Evolutionary conservation across 768 basidiomycete genomes (phyloP).

Genomic region (Pleurotus giganteus): DNA sequence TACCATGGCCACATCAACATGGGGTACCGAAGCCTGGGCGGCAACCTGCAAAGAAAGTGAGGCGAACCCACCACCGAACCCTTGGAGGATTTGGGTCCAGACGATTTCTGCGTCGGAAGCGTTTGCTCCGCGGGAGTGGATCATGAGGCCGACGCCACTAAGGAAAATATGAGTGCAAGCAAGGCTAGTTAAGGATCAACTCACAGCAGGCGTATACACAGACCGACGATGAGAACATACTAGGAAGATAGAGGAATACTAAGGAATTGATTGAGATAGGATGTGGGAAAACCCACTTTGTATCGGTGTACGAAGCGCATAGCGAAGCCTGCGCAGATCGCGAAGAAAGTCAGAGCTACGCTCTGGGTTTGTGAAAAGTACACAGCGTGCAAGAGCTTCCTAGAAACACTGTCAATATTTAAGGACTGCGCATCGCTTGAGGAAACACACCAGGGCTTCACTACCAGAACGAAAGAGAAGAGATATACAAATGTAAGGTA

Average conservation of each 20-base stretch:
- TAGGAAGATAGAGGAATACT: conserved; percentile 14
- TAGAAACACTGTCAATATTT: conserved; percentile 20
- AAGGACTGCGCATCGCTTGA: not conserved
- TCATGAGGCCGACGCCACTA: conserved; percentile 67
- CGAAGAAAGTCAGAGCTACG: conserved; percentile 61
- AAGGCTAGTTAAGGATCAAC: conserved; percentile 12
- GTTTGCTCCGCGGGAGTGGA: conserved; percentile 63
- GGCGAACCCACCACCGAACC: conserved; percentile 72
- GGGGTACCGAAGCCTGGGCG: conserved; percentile 65
- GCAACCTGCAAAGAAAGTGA: conserved; percentile 54
- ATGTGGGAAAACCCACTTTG: conserved; percentile 36
- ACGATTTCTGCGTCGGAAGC: conserved; percentile 56
- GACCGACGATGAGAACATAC: conserved; percentile 52
- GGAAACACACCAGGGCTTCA: conserved; percentile 42
- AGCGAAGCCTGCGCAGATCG: conserved; percentile 53
- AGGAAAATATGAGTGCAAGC: not conserved
- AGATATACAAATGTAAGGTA: conserved; percentile 74
- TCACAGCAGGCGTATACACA: conserved; percentile 53
- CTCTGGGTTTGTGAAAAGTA: conserved; percentile 66
- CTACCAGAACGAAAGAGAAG: conserved; percentile 61
- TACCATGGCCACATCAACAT: conserved; percentile 63
- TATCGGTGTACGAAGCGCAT: conserved; percentile 54
- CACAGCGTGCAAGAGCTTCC: conserved; percentile 53
- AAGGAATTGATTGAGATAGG: not conserved
- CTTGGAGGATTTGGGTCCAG: conserved; percentile 69